These are phyloP conservation scores for Centella asiatica DNA, from an alignment of 129 eudicot species.

Conservation along the genomic window DNA sequence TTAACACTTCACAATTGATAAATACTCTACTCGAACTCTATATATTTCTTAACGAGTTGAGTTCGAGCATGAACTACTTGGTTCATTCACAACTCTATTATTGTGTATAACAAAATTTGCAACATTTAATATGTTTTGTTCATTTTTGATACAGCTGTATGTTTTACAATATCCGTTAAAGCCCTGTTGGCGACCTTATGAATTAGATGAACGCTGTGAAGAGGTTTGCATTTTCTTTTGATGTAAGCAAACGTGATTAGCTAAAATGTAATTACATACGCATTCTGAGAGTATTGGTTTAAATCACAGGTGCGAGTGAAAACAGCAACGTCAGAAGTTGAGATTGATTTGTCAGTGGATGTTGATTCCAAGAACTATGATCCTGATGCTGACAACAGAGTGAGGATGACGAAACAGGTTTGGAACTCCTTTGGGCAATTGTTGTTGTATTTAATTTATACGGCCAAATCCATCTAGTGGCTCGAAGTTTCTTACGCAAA, in stretches of 20 bases:
- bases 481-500: neutral
- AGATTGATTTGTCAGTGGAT: constrained; percentile 62
- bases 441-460: neutral
- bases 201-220: constrained; percentile 62
- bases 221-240: constrained; percentile 34
- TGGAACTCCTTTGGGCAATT: neutral
- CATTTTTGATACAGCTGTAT: constrained; percentile 35
- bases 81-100: too few species aligned
- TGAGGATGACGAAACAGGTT: constrained; percentile 65
- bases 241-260: neutral
- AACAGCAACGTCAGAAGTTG: constrained; percentile 49
- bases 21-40: too few species aligned
- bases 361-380: constrained; percentile 60
- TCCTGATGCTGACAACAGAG: constrained; percentile 23
- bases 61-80: too few species aligned
- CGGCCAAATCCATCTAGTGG: neutral
- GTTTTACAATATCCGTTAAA: constrained; percentile 77
- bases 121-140: neutral
- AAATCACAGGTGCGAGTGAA: constrained; percentile 66
- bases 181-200: constrained; percentile 83
- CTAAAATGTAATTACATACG: neutral
- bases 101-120: neutral
- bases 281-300: neutral
- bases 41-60: too few species aligned
- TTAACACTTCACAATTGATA: too few species aligned